Percentiles rank a stretch among this genome's conserved stretches.
Conservation (phyloP, 2,329 filamentous ascomycete genomes). For the Cordyceps cicadae region DNA sequence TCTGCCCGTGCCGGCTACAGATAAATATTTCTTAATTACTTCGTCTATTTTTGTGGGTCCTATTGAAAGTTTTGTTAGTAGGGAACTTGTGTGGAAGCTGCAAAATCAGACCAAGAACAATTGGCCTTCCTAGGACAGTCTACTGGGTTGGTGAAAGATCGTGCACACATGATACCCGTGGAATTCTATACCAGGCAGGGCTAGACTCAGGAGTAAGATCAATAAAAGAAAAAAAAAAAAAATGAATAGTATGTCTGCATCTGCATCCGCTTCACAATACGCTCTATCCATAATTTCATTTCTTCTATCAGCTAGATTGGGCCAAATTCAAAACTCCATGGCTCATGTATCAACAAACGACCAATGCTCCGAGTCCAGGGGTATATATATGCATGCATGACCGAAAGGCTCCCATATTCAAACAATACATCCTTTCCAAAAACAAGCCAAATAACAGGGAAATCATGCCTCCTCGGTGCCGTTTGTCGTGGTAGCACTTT, state of each 20-base stretch:
- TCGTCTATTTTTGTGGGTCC: too few relatives aligned
- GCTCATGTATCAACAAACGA: not conserved
- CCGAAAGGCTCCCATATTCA: not conserved
- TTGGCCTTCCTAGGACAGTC: too few relatives aligned
- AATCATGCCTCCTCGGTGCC: not conserved
- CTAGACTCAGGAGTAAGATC: too few relatives aligned
- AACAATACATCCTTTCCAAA: not conserved
- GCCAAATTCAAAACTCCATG: not conserved
- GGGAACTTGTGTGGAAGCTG: too few relatives aligned
- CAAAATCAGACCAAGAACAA: too few relatives aligned
- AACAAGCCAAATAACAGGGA: not conserved
- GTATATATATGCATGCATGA: constrained; percentile 2
- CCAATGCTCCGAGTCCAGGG: not conserved
- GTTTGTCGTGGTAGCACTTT: not conserved
- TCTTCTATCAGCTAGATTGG: not conserved
- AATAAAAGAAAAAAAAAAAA: not conserved
- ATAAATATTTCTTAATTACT: not conserved
- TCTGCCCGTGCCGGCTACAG: too few relatives aligned
- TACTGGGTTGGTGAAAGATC: too few relatives aligned
- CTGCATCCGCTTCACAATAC: not conserved
- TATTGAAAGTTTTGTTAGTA: too few relatives aligned
- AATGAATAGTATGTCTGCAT: too few relatives aligned
- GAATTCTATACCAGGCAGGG: too few relatives aligned
- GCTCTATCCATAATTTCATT: not conserved
- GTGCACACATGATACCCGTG: too few relatives aligned